Percentiles rank a stretch among this genome's conserved stretches.
These are phyloP conservation scores for Brettanomyces custersianus DNA, from an alignment of 805 yeast genomes.

Conservation along the genomic window DNA sequence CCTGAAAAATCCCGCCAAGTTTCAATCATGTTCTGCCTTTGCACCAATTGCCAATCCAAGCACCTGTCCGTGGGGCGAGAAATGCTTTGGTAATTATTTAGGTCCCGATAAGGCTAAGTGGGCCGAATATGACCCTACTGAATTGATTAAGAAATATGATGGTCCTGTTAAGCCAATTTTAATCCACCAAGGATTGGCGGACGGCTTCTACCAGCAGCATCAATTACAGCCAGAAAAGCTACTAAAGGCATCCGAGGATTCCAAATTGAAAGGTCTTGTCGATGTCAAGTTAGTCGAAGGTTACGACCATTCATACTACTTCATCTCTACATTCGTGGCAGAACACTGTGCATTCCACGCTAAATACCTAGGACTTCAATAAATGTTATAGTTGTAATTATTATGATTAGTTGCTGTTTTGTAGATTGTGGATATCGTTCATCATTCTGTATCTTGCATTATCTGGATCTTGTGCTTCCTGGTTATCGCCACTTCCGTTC, in stretches of 20 bases:
- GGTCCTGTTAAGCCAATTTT: conserved; percentile 54
- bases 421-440: not conserved
- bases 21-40: conserved; percentile 79
- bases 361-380: conserved; percentile 29
- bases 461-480: not conserved
- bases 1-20: conserved; percentile 60
- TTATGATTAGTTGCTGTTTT: not conserved
- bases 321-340: conserved; percentile 67
- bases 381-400: conserved; percentile 1
- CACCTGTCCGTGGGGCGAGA: conserved; percentile 78
- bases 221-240: conserved; percentile 76
- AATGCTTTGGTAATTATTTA: conserved; percentile 72
- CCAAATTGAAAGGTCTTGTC: conserved; percentile 53
- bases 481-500: not conserved
- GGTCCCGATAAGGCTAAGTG: conserved; percentile 56
- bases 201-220: conserved; percentile 48
- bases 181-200: conserved; percentile 76
- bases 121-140: conserved; percentile 78
- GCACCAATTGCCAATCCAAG: conserved; percentile 84
- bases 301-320: conserved; percentile 87
- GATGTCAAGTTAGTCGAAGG: conserved; percentile 61
- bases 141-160: conserved; percentile 47
- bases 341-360: conserved; percentile 88
- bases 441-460: not conserved
- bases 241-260: conserved; percentile 46